Percentiles rank a stretch among this genome's conserved stretches.
These are phyloP conservation scores for Tetrapisispora phaffii DNA, from an alignment of 805 yeast genomes.

Conservation along the genomic window DNA sequence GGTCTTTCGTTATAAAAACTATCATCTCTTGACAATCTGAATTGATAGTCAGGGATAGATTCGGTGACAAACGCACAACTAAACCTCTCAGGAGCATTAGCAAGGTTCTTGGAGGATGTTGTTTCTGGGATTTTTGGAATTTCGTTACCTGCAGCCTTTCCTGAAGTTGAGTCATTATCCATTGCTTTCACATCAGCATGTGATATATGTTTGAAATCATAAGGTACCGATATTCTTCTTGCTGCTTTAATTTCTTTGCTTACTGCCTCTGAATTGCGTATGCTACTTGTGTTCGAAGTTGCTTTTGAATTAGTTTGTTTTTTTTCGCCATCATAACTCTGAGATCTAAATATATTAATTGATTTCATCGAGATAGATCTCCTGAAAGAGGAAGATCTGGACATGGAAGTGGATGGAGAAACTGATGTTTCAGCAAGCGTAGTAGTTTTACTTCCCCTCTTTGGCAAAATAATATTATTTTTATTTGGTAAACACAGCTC, in stretches of 20 bases:
- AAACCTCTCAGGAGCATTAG: background rate
- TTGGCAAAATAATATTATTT: conserved; percentile 30
- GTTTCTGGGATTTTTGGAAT: background rate
- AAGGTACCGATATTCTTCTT: conserved; percentile 30
- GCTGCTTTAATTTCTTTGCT: background rate
- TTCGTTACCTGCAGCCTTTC: background rate
- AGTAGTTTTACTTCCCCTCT: background rate
- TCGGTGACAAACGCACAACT: conserved; percentile 9
- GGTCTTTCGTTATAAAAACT: conserved; percentile 3
- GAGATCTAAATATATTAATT: background rate
- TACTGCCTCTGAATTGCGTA: background rate
- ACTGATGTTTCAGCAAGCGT: background rate
- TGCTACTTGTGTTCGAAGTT: background rate
- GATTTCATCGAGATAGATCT: background rate
- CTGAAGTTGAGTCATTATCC: background rate
- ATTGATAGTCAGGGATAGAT: conserved; percentile 7
- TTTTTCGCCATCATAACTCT: background rate
- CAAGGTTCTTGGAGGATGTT: background rate
- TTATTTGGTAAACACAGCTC: conserved; percentile 27
- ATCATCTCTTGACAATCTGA: background rate
- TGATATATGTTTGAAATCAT: conserved; percentile 33
- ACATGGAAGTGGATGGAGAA: background rate
- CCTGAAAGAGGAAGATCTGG: background rate
- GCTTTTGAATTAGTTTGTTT: background rate
- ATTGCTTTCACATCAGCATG: conserved; percentile 25